These are phyloP conservation scores for Pelargonium nanum DNA, from an alignment of 345 rosid genomes.

Conservation along the genomic window DNA sequence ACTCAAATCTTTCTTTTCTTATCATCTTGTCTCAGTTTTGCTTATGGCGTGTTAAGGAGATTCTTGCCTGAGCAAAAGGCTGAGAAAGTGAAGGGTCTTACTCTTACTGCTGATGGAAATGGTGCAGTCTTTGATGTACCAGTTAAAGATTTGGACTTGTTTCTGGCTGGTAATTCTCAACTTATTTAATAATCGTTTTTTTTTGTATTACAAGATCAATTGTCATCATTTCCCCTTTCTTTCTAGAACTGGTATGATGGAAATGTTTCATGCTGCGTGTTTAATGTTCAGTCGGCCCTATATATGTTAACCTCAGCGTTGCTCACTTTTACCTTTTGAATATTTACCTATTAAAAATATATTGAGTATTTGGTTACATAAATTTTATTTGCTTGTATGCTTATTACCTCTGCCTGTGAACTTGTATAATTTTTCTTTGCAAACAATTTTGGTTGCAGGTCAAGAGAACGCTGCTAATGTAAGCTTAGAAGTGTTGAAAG, in stretches of 20 bases:
- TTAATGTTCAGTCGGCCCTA: too few species aligned
- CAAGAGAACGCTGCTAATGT: conserved; percentile 53
- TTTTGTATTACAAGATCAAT: neutral
- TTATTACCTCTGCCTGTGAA: neutral
- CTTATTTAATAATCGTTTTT: neutral
- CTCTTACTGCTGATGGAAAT: conserved; percentile 63
- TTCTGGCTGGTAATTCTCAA: conserved; percentile 46
- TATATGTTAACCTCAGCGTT: too few species aligned
- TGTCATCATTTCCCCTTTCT: neutral
- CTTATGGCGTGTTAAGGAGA: conserved; percentile 57
- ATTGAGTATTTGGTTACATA: too few species aligned
- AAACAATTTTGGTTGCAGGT: conserved; percentile 22
- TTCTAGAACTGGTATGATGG: too few species aligned
- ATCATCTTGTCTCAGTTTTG: conserved; percentile 35
- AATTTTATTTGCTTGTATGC: too few species aligned
- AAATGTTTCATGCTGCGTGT: too few species aligned
- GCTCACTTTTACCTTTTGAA: too few species aligned
- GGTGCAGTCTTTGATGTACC: conserved; percentile 87
- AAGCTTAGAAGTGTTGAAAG: conserved; percentile 52
- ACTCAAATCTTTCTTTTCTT: neutral
- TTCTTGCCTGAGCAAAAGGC: conserved; percentile 90
- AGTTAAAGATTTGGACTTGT: conserved; percentile 47
- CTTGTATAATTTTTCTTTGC: neutral
- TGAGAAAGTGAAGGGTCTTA: conserved; percentile 57
- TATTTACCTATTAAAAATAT: too few species aligned